phyloP scores from a whole-genome alignment of 2,329 filamentous ascomycete species.

The Alternaria incomplexa region DNA sequence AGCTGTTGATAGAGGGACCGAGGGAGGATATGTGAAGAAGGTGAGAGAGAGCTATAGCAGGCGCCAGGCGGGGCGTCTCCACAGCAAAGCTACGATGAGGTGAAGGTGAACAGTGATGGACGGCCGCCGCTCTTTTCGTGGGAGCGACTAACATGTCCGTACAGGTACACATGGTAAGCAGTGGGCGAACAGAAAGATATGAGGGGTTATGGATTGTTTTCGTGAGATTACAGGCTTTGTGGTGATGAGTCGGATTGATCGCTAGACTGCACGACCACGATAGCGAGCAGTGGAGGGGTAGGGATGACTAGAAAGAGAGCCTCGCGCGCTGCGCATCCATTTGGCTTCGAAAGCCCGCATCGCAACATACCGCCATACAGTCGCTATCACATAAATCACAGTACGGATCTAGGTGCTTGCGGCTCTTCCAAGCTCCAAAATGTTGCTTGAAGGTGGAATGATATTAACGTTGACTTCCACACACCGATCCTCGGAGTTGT shows the following conservation, averaged over 20 bases:
- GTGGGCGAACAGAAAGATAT: neutral
- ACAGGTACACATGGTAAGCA: neutral
- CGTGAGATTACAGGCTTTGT: neutral
- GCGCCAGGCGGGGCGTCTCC: neutral
- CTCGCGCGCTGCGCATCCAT: neutral
- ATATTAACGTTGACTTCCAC: neutral
- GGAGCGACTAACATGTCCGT: too few relatives aligned
- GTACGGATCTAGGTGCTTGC: neutral
- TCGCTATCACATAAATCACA: too few relatives aligned
- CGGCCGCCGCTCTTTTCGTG: neutral
- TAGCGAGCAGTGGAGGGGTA: neutral
- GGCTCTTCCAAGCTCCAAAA: neutral
- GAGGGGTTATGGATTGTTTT: neutral
- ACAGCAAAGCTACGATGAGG: neutral
- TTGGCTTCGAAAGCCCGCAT: neutral
- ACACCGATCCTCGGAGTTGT: neutral
- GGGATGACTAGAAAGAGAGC: neutral
- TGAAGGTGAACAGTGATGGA: constrained; percentile 11
- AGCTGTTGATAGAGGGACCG: neutral
- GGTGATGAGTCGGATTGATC: neutral
- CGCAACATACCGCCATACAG: neutral
- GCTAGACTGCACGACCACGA: neutral
- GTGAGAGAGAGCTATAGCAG: constrained; percentile 6
- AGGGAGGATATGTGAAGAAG: constrained; percentile 8
- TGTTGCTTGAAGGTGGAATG: neutral